Evolutionary conservation across 1,139 yeast species (phyloP), one percentile per base, ranked within the genome.

Genomic region (Saccharomyces hybrid): DNA sequence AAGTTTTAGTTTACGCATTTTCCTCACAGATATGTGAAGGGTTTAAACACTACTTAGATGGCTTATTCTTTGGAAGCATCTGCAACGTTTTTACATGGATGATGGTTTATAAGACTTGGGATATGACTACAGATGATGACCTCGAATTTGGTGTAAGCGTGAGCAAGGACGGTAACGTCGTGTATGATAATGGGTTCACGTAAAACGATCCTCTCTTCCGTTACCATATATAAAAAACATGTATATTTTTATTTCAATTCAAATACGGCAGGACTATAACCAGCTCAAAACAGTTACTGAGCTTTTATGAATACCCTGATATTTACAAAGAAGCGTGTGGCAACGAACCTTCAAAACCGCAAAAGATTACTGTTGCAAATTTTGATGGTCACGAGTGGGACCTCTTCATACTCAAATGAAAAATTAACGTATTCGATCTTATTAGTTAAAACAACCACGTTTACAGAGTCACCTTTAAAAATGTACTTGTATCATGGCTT

Each of bases 41-140:
- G 23, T 82, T 87, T 48, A 81, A 84, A 49, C 99, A 93, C 70
- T 93, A 91, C 68, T 77, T 90, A 28, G 99, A 93, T 65, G 98
- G 98, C 1, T 72, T 89, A 38, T 86, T 91, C 68, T 88, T 91
- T 66, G 95, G 91, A 26, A 79, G 95, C 34, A 65, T 88, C 48
- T 82, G 96, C 66, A 88, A 88, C 68, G 70, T 89, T 51, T 87
- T 89, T 65, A 79, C 96, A 6, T 75, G 86, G 55, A 90, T 93
- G 96, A 91, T 93, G 98, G 77, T 91, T 54, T 91, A 90, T 75
- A 91, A 93, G 72, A 88, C 84, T 63, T 93, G 98, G 97, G 97
- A 91, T 66, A 88, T 89, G 81, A 86, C 93, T 54, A 93, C 98
- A n/a, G 82, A 84, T 57, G 98, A 93, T 67, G 98, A 93, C 70